These are phyloP conservation scores for Phaffomyces opuntiae DNA, from an alignment of 805 yeast genomes.

Conservation along the genomic window DNA sequence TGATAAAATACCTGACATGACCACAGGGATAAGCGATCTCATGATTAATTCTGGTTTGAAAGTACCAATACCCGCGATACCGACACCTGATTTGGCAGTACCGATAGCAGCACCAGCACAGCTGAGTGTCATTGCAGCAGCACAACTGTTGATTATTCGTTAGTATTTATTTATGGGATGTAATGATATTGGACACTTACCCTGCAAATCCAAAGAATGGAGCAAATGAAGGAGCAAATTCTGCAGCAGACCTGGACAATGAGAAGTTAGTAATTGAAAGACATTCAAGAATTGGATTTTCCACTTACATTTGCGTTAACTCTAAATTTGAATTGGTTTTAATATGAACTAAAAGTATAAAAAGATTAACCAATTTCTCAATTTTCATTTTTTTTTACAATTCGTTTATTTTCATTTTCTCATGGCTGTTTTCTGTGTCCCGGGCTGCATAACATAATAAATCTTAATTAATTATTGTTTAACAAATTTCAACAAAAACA, in stretches of 20 bases:
- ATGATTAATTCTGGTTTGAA: conserved; percentile 95
- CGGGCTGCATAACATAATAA: neutral
- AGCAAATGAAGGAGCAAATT: conserved; percentile 84
- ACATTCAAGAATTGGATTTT: no score
- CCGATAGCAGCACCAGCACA: conserved; percentile 99
- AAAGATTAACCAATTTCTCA: no score
- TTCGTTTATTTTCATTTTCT: no score
- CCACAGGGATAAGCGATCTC: conserved; percentile 94
- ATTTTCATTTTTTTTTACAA: neutral
- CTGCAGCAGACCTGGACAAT: conserved; percentile 20
- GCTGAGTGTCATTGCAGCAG: conserved; percentile 82
- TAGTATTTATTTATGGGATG: conserved; percentile 1
- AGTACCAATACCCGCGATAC: conserved; percentile 97
- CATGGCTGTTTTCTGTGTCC: neutral
- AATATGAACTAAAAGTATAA: no score
- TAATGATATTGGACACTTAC: conserved; percentile 20
- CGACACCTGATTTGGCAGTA: conserved; percentile 96
- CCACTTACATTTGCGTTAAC: no score
- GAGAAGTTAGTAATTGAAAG: no score
- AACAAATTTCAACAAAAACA: no score
- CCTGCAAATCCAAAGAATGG: conserved; percentile 98
- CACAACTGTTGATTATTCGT: conserved; percentile 41
- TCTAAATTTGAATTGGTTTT: no score
- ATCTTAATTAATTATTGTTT: no score
- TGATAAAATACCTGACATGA: conserved; percentile 95